phyloP scores from a whole-genome alignment of 306 rosid species.

The Ziziphus jujuba region DNA sequence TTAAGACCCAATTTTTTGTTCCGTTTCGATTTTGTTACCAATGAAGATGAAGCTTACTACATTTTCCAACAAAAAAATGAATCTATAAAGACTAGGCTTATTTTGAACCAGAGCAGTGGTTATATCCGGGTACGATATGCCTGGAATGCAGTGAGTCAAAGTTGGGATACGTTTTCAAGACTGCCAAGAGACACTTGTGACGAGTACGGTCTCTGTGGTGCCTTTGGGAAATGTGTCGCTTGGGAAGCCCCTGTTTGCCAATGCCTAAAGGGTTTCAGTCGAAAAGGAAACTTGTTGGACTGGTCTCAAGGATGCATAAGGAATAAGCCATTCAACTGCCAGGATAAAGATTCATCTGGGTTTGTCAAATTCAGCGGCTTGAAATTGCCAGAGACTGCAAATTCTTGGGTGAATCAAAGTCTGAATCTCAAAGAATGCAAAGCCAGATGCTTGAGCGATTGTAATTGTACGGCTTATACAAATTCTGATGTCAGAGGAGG shows the following conservation, averaged over 20 bases:
- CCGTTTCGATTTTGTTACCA: not conserved
- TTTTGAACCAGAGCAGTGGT: not conserved
- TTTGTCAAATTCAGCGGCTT: slow-evolving; percentile 29
- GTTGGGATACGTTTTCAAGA: slow-evolving; percentile 28
- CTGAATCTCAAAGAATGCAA: slow-evolving; percentile 42
- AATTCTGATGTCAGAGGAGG: slow-evolving; percentile 29
- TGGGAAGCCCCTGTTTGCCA: slow-evolving; percentile 14
- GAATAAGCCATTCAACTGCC: slow-evolving; percentile 30
- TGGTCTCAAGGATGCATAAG: slow-evolving; percentile 46
- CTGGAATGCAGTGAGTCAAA: not conserved
- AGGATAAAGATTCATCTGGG: slow-evolving; percentile 14
- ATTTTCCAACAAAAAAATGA: not conserved
- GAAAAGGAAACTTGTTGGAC: slow-evolving; percentile 25
- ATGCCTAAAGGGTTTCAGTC: slow-evolving; percentile 43
- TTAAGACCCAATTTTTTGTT: not conserved
- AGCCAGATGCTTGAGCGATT: slow-evolving; percentile 44
- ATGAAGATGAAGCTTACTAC: not conserved
- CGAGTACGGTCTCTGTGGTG: slow-evolving; percentile 23
- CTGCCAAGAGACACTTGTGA: slow-evolving; percentile 33
- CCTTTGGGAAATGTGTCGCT: slow-evolving; percentile 21
- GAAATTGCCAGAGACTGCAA: slow-evolving; percentile 38
- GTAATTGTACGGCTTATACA: slow-evolving; percentile 56
- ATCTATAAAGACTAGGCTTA: not conserved
- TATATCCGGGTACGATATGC: not conserved
- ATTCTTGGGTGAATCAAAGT: slow-evolving; percentile 36